Base-by-base conservation (phyloP, 768 basidiomycete genomes). In the Rhodotorula kratochvilovae region DNA sequence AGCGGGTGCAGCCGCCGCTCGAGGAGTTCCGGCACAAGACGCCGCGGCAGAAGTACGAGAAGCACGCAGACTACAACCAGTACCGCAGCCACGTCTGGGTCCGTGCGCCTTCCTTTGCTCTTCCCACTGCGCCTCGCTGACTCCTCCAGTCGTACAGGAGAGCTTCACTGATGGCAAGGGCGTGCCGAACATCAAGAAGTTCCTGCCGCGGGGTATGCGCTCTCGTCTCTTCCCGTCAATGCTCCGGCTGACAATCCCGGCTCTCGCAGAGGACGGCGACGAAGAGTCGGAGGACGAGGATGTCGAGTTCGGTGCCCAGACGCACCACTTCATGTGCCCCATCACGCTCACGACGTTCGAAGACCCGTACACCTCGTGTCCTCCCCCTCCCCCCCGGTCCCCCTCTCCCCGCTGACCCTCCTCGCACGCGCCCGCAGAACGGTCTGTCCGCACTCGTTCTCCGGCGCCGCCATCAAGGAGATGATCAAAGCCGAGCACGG, bases 281-380 rank as follows among this genome's bases (percentile, higher is more conserved):
- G 87, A 85, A 42, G 90, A 89, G 64, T 87, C 88, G 62, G 93
- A 94, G 43, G 90, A 92, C 63, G 94, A 96, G 21, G 58, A 59
- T 16, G 80, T 98, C 43, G 89, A 92, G 80, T 83, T 95, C 61
- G 94, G 94, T 63, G 92, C 91, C 35, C 84, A 88, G 39, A 89
- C 87, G 12, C 89, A 90, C 77, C 88, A 87, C 76, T 91, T 88
- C 83, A 88, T 86, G 66, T 95, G 92, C 75, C 93, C 92, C 4
- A 82, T 98, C 61, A 87, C 89, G 1, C 82, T 93, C 55, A 85
- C 82, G 5, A 79, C 84, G 23, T 83, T 91, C 50, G 84, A 83
- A 31, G 83, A 95, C 61, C 92, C 94, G 4, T 82, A 90, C 68
- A 91, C 89, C 7, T 92, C 90, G 93, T 94, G 78, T 50, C 60